phyloP scores from a whole-genome alignment of 495 filamentous ascomycete genomes.

The Cairneyella variabilis region DNA sequence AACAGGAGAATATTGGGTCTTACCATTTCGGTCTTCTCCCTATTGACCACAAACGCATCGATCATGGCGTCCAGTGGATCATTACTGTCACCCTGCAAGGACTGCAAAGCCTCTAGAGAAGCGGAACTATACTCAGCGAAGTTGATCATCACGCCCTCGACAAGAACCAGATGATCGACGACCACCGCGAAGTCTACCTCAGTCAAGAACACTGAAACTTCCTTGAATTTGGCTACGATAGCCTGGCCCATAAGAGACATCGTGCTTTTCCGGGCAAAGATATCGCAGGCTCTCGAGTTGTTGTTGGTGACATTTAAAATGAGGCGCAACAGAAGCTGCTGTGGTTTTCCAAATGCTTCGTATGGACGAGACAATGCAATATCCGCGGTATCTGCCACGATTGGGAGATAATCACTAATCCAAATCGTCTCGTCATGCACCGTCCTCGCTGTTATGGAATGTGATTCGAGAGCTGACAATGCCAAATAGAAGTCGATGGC shows the following conservation, averaged over 20 bases:
- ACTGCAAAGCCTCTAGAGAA: slow-evolving; percentile 38
- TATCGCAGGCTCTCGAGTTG: slow-evolving; percentile 59
- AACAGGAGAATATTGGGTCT: slow-evolving; percentile 30
- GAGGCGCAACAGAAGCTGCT: slow-evolving; percentile 54
- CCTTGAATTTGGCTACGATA: slow-evolving; percentile 30
- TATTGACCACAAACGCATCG: slow-evolving; percentile 48
- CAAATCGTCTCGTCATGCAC: slow-evolving; percentile 27
- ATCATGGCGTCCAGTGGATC: slow-evolving; percentile 44
- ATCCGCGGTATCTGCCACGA: slow-evolving; percentile 19
- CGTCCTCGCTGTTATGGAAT: slow-evolving; percentile 34
- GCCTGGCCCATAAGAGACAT: slow-evolving; percentile 29
- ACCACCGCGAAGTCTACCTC: slow-evolving; percentile 42
- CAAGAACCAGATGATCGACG: slow-evolving; percentile 71
- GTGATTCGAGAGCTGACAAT: slow-evolving; percentile 64
- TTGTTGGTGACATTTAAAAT: slow-evolving; percentile 87
- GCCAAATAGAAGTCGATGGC: slow-evolving; percentile 35
- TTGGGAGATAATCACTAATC: slow-evolving; percentile 28
- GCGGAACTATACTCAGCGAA: slow-evolving; percentile 70
- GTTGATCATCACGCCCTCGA: slow-evolving; percentile 84
- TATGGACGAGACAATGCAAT: slow-evolving; percentile 11
- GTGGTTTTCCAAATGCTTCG: slow-evolving; percentile 13
- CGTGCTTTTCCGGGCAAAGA: slow-evolving; percentile 51
- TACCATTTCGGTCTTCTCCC: slow-evolving; percentile 44
- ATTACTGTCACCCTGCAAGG: slow-evolving; percentile 20
- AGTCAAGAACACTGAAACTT: slow-evolving; percentile 36